Percentiles rank a stretch among this genome's conserved stretches.
phyloP scores from a whole-genome alignment of 2,329 filamentous ascomycete genomes.

The Aschersonia sp. region DNA sequence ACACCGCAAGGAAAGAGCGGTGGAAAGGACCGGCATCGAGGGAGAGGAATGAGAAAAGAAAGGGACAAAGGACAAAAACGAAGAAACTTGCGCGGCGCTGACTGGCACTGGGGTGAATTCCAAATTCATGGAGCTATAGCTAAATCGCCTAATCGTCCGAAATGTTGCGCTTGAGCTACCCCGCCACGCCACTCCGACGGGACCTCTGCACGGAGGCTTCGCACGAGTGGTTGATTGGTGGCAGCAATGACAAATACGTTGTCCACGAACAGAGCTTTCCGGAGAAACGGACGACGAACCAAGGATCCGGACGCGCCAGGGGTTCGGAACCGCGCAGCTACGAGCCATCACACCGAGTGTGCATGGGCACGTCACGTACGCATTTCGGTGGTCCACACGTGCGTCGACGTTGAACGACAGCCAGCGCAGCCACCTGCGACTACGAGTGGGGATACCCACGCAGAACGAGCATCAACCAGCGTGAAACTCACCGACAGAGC shows the following conservation, averaged over 20 bases:
- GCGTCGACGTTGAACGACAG: neutral
- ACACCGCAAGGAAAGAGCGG: no score
- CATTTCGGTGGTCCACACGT: neutral
- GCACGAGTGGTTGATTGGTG: neutral
- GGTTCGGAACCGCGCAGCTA: no score
- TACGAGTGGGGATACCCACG: no score
- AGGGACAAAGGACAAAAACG: neutral
- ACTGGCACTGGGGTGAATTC: neutral
- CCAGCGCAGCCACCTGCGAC: no score
- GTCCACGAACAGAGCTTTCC: neutral
- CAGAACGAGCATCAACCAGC: no score
- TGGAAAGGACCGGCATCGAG: no score
- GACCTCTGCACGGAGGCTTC: neutral
- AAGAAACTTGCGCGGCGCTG: neutral
- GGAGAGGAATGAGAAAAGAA: no score
- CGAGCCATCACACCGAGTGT: no score
- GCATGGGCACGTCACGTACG: neutral
- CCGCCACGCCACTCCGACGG: neutral
- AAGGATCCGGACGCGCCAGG: neutral
- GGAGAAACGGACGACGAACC: neutral
- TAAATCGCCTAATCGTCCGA: neutral
- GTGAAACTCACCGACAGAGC: no score
- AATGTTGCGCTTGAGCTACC: neutral
- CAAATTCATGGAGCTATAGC: neutral
- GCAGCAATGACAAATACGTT: neutral